phyloP scores from a whole-genome alignment of 2,329 filamentous ascomycete genomes.

The Rutstroemia sydowiana region DNA sequence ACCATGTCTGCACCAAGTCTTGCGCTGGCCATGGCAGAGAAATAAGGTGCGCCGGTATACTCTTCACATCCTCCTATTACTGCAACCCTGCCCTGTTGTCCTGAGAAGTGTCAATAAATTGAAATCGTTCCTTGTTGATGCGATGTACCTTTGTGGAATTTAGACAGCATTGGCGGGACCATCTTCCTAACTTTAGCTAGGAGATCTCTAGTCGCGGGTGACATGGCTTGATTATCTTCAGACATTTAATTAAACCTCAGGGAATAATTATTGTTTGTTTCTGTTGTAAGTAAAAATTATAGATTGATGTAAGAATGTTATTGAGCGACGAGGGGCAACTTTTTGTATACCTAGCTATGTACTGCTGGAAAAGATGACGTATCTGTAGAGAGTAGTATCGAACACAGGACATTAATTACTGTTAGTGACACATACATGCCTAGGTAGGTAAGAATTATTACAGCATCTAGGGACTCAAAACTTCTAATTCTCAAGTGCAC shows the following conservation, averaged over 20 bases:
- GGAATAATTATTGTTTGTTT: not conserved
- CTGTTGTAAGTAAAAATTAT: no score
- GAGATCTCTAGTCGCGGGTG: slow-evolving; percentile 64
- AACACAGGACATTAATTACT: no score
- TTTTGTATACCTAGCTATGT: no score
- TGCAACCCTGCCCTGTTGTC: slow-evolving; percentile 82
- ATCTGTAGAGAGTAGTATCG: no score
- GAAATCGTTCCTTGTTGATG: not conserved
- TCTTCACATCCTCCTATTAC: slow-evolving; percentile 94
- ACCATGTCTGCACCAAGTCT: slow-evolving; percentile 87
- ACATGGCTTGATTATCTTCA: slow-evolving; percentile 43
- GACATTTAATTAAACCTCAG: slow-evolving; percentile 21
- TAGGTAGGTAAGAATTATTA: no score
- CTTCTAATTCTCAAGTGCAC: no score
- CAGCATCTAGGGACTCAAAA: no score
- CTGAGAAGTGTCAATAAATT: slow-evolving; percentile 38
- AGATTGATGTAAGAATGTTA: no score
- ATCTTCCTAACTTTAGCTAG: slow-evolving; percentile 78
- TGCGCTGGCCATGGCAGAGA: slow-evolving; percentile 94
- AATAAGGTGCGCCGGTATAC: slow-evolving; percentile 96
- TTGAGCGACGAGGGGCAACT: not conserved
- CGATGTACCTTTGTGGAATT: slow-evolving; percentile 80
- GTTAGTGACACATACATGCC: no score
- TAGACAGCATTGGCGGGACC: slow-evolving; percentile 89
- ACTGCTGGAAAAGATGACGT: no score